Evolutionary conservation across 352 stramenopile species (phyloP), one percentile per base, ranked within the genome.

Genomic region (Globisporangium nunn): DNA sequence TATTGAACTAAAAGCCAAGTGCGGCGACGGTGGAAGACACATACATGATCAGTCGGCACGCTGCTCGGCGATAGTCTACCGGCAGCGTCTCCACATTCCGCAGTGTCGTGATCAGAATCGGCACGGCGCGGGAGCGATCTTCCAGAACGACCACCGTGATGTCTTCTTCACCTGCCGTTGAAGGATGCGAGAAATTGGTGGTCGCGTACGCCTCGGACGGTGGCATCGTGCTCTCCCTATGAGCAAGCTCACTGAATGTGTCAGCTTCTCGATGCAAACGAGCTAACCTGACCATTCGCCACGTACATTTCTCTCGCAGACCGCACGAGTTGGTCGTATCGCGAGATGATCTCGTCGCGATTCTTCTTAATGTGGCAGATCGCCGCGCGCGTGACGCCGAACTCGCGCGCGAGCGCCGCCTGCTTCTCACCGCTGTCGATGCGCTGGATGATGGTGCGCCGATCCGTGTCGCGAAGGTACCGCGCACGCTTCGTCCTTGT

Each of bases 311-410:
- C 74, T 35, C 81, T 66, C 4, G 71, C 70, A 4, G 74, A 80
- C 50, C 85, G 74, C 31, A 79, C 68, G 30, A 85, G 54, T 57
- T 80, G 58, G 33, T 85, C 75, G 63, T 80, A 86, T 43, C 76
- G 76, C 23, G 75, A 75, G n/a, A 90, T 63, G 58, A 90, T 86
- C 64, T 85, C 77, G 7, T 72, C 74, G 40, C 72, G 71, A 52
- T 90, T 87, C 61, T 90, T 90, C 54, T 90, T 90, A 56, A 90
- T 90, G 60, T 87, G 77, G 56, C 79, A 89, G 53, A 89, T 82
- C 17, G 79, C 79, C 0, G 79, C 77, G 6, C 79, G 61, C 23
- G 79, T 88, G 29, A 89, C 77, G n/a, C 79, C 76, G 47, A 85
- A 87, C 39, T 89, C 79, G 1, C 75, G 63, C 12, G 79, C 79